Evolutionary conservation across 2,329 filamentous ascomycete species (phyloP), one percentile per base, ranked within the genome.

Genomic region (Beauveria sp.): DNA sequence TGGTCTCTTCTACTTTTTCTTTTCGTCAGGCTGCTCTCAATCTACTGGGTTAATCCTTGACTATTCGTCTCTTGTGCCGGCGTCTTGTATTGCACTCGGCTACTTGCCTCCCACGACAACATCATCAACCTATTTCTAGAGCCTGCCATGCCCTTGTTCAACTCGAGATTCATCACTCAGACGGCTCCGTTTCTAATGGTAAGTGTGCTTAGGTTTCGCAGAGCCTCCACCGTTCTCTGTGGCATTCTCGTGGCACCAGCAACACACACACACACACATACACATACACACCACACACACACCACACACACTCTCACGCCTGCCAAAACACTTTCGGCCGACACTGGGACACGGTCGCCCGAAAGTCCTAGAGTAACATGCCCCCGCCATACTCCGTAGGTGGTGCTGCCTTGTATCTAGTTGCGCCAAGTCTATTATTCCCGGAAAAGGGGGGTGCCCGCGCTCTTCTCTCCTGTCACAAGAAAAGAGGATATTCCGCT

Each of bases 391-490:
- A 42, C 26, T 49, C 28, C 9, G 31, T 8, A 9, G 43, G 24
- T 58, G 55, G 43, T 58, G 28, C 28, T 49, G 55, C 38, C 46
- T 49, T 42, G 56, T 59, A 51, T 59, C 56, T 55, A 5, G 38
- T 42, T 22, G 12, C 51, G 56, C 56, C 56, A 59, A 59, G 56
- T 57, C 56, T 34, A 18, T 50, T 59, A 59, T 59, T 59, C 48
- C 56, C 56, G 56, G 46, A 5, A 42, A 40, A 24, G 34, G 31
- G 40, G 18, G 34, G 22, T 22, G 45, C 45, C 14, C 43, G n/a
- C 26, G 28, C 46, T 50, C 22, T 22, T 28, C 40, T n/a, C n/a
- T 26, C n/a, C 14, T 28, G 22, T 43, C 49, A 7, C 28, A n/a
- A 46, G n/a, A 49, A 22, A 43, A 57, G 38, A n/a, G 18, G 42